phyloP scores from a whole-genome alignment of 768 basidiomycete genomes.

The Phanerodontia chrysosporium region DNA sequence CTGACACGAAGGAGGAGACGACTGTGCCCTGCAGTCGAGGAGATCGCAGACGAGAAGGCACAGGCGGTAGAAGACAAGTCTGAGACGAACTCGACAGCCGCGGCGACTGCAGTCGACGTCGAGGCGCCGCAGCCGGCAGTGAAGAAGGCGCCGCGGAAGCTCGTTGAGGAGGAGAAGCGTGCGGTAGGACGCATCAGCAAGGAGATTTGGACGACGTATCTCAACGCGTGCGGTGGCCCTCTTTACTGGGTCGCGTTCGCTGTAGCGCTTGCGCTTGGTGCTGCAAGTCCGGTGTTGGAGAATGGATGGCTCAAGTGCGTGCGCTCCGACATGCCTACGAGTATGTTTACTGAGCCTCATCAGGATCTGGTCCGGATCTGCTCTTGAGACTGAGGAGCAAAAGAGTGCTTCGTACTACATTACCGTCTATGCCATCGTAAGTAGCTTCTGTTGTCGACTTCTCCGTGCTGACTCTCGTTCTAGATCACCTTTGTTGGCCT shows the following conservation, averaged over 20 bases:
- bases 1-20: constrained; percentile 46
- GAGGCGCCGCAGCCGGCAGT: constrained; percentile 28
- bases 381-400: constrained; percentile 17
- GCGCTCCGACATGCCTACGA: not conserved
- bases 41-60: constrained; percentile 18
- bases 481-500: constrained; percentile 31
- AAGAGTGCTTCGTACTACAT: constrained; percentile 52
- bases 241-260: constrained; percentile 37
- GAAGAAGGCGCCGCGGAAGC: constrained; percentile 69
- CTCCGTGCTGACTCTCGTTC: not conserved
- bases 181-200: constrained; percentile 44
- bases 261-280: constrained; percentile 31
- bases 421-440: constrained; percentile 62
- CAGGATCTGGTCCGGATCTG: constrained; percentile 38
- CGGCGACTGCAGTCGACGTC: constrained; percentile 25
- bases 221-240: constrained; percentile 35
- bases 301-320: constrained; percentile 43
- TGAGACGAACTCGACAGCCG: constrained; percentile 43
- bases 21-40: constrained; percentile 32
- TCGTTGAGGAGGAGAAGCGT: constrained; percentile 65
- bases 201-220: constrained; percentile 43
- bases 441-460: constrained; percentile 13
- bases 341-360: not conserved
- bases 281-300: constrained; percentile 40
- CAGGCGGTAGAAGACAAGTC: constrained; percentile 22